Percentiles rank a stretch among this genome's conserved stretches.
Conservation (phyloP, 2,329 filamentous ascomycete genomes). For the Aspergillus quadrilineatus region DNA sequence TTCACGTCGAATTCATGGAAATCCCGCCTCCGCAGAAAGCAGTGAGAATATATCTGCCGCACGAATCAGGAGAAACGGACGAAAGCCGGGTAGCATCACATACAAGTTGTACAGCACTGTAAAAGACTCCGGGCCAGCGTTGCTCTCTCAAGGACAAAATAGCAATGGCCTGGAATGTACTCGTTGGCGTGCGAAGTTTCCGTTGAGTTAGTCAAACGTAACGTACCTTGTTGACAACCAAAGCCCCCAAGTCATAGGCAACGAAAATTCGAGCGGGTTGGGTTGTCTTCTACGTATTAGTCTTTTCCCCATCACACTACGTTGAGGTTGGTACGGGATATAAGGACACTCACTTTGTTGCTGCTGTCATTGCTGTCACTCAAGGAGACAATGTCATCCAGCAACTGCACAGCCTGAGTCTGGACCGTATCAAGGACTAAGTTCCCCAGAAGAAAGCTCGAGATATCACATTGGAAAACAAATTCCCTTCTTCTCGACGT, state of each 20-base stretch:
- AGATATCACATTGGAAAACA: background rate
- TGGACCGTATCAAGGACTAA: background rate
- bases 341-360: background rate
- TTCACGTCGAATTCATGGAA: background rate
- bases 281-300: background rate
- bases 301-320: background rate
- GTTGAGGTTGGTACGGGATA: background rate
- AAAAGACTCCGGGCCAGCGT: background rate
- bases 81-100: background rate
- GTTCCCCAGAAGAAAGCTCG: background rate
- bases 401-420: background rate
- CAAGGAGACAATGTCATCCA: background rate
- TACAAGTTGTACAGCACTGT: background rate
- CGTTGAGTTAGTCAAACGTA: background rate
- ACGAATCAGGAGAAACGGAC: background rate
- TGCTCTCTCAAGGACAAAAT: background rate
- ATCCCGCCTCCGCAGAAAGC: background rate
- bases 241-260: background rate
- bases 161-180: background rate
- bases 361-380: background rate
- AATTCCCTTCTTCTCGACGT: background rate
- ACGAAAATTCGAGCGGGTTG: background rate
- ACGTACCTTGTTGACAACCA: conserved; percentile 1
- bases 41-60: background rate
- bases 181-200: background rate